These are phyloP conservation scores for Phtheirospermum japonicum DNA, from an alignment of 257 asterid genomes.

Conservation along the genomic window DNA sequence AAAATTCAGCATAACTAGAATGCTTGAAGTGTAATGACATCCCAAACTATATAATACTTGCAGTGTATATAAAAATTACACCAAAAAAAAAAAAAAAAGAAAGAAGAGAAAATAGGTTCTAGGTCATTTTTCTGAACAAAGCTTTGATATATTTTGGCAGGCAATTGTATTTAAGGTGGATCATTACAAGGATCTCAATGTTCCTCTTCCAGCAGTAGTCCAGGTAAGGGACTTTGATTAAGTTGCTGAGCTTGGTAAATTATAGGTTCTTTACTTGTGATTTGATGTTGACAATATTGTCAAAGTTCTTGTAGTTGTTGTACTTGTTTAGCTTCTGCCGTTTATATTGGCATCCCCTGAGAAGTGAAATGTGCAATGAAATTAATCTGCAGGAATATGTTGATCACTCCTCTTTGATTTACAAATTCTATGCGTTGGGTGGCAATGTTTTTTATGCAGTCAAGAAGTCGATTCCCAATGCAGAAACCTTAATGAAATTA, in stretches of 20 bases:
- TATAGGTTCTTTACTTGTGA: conserved; percentile 20
- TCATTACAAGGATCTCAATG: conserved; percentile 72
- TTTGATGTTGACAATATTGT: conserved; percentile 15
- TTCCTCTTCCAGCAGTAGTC: conserved; percentile 91
- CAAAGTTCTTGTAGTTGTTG: conserved; percentile 12
- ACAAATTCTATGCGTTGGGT: conserved; percentile 90
- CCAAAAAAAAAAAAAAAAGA: neutral
- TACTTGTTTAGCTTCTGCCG: conserved; percentile 26
- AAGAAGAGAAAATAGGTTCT: neutral
- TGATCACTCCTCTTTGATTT: conserved; percentile 83
- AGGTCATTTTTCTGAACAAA: conserved; percentile 13
- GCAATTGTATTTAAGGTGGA: conserved; percentile 75
- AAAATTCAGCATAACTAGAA: too few relatives aligned
- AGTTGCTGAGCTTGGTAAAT: conserved; percentile 22
- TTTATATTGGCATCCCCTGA: conserved; percentile 19
- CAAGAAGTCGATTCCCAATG: conserved; percentile 88
- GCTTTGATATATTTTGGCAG: conserved; percentile 44
- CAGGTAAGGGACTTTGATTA: conserved; percentile 54
- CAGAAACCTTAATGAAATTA: conserved; percentile 57
- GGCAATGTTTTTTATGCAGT: conserved; percentile 65
- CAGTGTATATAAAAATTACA: neutral
- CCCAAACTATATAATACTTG: neutral
- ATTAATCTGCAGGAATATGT: conserved; percentile 78
- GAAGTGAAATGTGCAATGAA: conserved; percentile 17
- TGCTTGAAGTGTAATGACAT: neutral